Conservation (phyloP, 148 eudicot genomes). For the Chenopodium suecicum region DNA sequence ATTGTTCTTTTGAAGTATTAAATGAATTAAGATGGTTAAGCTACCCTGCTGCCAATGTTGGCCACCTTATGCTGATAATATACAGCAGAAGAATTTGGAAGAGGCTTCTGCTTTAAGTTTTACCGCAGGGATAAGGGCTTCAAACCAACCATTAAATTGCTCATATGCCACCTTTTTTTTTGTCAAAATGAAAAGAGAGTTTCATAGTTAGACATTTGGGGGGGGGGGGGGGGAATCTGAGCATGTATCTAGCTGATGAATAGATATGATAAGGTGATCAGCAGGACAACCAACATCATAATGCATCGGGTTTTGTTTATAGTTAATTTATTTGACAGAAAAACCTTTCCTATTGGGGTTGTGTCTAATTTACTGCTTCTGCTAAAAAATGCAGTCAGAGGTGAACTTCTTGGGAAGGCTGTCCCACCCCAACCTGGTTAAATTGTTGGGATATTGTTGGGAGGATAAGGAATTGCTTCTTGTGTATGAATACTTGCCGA, state of each 20-base stretch:
- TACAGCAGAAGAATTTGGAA: background rate
- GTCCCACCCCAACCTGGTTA: slow-evolving; percentile 58
- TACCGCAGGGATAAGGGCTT: background rate
- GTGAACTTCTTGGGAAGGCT: slow-evolving; percentile 59
- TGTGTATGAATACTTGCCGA: slow-evolving; percentile 57
- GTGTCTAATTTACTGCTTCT: slow-evolving; percentile 7
- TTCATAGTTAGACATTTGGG: too few relatives aligned
- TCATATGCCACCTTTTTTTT: background rate
- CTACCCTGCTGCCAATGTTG: slow-evolving; percentile 5
- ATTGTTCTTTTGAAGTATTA: background rate
- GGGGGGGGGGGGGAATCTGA: too few relatives aligned
- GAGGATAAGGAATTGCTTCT: slow-evolving; percentile 56
- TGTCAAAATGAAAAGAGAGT: background rate
- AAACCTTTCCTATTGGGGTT: background rate
- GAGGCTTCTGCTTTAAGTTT: background rate
- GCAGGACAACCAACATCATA: background rate
- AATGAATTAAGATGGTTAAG: slow-evolving; percentile 11
- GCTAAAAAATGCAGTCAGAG: slow-evolving; percentile 47
- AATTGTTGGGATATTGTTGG: slow-evolving; percentile 59
- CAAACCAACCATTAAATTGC: background rate
- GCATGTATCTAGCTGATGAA: background rate
- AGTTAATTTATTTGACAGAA: background rate
- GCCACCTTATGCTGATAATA: too few relatives aligned
- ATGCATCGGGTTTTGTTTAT: background rate
- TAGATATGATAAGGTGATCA: background rate